Base-by-base conservation (phyloP, 2,329 filamentous ascomycete genomes). In the Verticillium nonalfalfae region DNA sequence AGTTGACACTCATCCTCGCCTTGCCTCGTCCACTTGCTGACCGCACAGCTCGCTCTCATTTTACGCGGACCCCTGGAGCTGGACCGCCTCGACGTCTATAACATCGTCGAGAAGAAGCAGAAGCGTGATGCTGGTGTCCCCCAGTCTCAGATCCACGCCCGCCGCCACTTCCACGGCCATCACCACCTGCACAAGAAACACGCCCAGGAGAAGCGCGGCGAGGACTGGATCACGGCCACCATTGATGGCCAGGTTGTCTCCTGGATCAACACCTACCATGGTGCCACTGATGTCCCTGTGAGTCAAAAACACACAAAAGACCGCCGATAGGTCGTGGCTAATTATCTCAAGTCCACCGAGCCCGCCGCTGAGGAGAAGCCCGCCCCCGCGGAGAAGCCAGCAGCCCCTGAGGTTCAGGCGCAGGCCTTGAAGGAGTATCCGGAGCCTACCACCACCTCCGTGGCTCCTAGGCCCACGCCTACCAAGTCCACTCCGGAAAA, bases 41-140 rank as follows among this genome's bases (percentile, higher is more conserved):
- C 54, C 7, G 26, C 13, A 0, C 63, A 91, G 89, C 78, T 93
- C 35, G 90, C 89, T 1, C 74, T 91, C 64, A 87, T 91, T 71
- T 80, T 93, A 69, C 87, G 90, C 66, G 90, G 90, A 3, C 90
- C 90, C 1, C 72, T 90, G 67, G 75, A 82, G 45, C 71, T 93
- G 36, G 85, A 85, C 69, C 82, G 90, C 66, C 79, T 92, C 60
- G 90, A 89, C 11, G 86, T 87, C 60, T 93, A 92, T 73, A 81
- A 79, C 56, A 81, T 85, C n/a, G 76, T 76, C 26, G 66, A 70
- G 31, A 70, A 65, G 39, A 66, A 68, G 26, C 26, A 31, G 57
- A 69, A 72, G 68, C 72, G 72, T 57, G 58, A 59, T n/a, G 66
- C 67, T 21, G 45, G n/a, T 18, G 62, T 69, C 14, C 45, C 57